Evolutionary conservation across 495 filamentous ascomycete species (phyloP), one percentile per base, ranked within the genome.

Genomic region (Penicillium arizonense): DNA sequence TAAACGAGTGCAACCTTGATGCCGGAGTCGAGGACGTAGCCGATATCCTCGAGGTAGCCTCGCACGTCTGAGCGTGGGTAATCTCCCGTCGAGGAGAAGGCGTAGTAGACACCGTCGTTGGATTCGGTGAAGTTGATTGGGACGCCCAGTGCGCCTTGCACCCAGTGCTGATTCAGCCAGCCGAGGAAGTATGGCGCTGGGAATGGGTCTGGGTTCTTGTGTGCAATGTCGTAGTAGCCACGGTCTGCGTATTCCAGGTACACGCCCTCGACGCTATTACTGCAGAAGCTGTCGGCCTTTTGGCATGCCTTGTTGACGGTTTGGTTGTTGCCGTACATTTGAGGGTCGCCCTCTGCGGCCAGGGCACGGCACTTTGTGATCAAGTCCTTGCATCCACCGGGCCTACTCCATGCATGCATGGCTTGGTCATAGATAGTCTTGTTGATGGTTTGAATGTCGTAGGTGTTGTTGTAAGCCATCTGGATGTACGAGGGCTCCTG

Each of bases 401-500:
- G 61, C 40, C 70, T 71, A 48, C 76, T 73, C 60, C 69, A 80
- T 4, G 71, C 71, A 12, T 83, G 52, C 44, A 82, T 68, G 26
- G 74, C 70, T 8, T 55, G 48, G n/a, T 77, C 58, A 49, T 80
- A 83, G 12, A 74, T 58, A 32, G 69, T 79, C 26, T 78, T 63
- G 57, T 82, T 87, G 59, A 90, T 80, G 0, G 83, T 74, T 50
- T 83, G 62, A 24, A 92, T 79, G 8, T 82, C 83, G 58, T 91
- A 95, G 4, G 87, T 87, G 59, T 94, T 96, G 68, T 85, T 84
- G 42, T 82, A 76, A 12, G 86, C 85, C 66, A 89, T 85, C 13
- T 77, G 64, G 2, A 86, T 80, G 58, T 91, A 93, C 41, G 71
- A 80, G 1, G 82, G 79, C 10, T 72, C 77, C 70, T 93, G 87